phyloP scores from a whole-genome alignment of 1,139 yeast genomes.

The Geotrichum aggregatum region DNA sequence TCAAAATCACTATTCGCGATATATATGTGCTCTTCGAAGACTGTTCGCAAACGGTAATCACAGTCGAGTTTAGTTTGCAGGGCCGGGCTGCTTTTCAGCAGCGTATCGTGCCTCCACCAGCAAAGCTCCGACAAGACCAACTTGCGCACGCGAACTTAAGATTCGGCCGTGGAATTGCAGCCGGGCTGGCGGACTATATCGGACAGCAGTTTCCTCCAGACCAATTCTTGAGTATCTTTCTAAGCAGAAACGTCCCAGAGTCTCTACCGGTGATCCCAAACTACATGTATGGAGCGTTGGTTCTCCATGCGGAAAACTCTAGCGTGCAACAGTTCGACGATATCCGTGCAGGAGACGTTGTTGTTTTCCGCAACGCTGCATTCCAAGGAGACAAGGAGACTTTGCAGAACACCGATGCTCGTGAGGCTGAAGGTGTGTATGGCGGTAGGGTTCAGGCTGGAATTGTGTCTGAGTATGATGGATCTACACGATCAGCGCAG shows the following conservation, averaged over 20 bases:
- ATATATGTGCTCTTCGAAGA: conserved; percentile 72
- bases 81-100: conserved; percentile 46
- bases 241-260: not conserved
- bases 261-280: conserved; percentile 58
- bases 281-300: conserved; percentile 66
- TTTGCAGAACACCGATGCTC: conserved; percentile 46
- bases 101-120: conserved; percentile 44
- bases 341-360: conserved; percentile 76
- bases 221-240: conserved; percentile 37
- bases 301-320: conserved; percentile 53
- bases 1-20: conserved; percentile 53
- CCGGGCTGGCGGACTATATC: conserved; percentile 25
- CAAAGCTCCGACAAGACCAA: conserved; percentile 43
- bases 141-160: conserved; percentile 50
- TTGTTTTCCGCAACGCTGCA: conserved; percentile 68
- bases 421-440: conserved; percentile 45
- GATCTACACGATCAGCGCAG: conserved; percentile 66
- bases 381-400: conserved; percentile 65
- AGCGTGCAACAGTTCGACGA: conserved; percentile 59
- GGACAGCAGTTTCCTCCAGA: conserved; percentile 26
- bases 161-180: conserved; percentile 35
- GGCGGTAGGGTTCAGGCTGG: conserved; percentile 28
- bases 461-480: conserved; percentile 68
- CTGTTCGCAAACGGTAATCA: conserved; percentile 59
- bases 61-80: conserved; percentile 46